Evolutionary conservation across 495 filamentous ascomycete genomes (phyloP), one percentile per base, ranked within the genome.

Genomic region (Penicillium angulare): DNA sequence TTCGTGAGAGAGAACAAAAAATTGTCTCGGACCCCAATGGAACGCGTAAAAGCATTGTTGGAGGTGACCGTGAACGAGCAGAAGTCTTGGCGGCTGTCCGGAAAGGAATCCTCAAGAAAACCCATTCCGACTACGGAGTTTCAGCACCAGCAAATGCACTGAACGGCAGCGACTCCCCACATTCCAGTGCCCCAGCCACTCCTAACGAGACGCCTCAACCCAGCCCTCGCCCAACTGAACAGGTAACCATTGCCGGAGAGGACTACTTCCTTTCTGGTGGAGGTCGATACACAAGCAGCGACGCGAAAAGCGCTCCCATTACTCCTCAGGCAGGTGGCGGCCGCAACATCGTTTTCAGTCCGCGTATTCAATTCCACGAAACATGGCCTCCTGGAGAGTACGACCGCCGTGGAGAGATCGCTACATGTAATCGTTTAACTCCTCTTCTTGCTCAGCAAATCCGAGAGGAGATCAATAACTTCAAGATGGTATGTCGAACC

Each of bases 361-460:
- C 93, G 49, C 83, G 92, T 20, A 91, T 97, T 43, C 84, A 93
- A 49, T 97, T 95, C 64, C 85, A 96, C 63, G 93, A 99, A 60
- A 97, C 89, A 13, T 97, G 93, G 92, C 89, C 92, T 5, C 88
- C 84, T 59, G 85, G 85, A 50, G 93, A 99, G 71, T 99, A 99
- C 64, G 93, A 99, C 63, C 86, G 93, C 39, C 85, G 95, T 31
- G 95, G 93, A 39, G 93, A 99, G 10, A 88, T 97, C 67, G 91
- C 93, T 21, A 99, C 93, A 7, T 99, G 93, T 81, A 99, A 99
- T 66, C 88, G 92, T 49, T 73, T 99, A 52, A 99, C 93, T 34
- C 93, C 93, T 15, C 89, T 97, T 79, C 83, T 98, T 54, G 93
- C 93, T 27, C 93, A 99, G 66, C 93, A 99, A 66, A 99, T 99